These are phyloP conservation scores for Iris pallida DNA, from an alignment of 116 monocot genomes.

Conservation along the genomic window DNA sequence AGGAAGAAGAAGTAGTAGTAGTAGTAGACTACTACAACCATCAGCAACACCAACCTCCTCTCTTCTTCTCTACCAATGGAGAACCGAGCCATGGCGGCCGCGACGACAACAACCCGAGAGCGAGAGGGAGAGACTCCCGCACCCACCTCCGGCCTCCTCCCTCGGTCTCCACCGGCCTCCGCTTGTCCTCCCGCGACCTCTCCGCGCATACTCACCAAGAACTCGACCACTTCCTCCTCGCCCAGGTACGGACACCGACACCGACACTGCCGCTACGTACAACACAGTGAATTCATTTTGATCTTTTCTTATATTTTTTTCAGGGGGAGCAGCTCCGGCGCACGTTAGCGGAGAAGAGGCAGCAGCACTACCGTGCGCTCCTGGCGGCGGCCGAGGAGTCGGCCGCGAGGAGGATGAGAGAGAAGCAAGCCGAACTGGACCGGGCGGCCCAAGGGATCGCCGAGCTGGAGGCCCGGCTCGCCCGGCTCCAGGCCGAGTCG, in stretches of 20 bases:
- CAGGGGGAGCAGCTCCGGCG: slow-evolving; percentile 50
- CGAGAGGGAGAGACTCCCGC: background rate
- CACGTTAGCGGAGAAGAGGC: slow-evolving; percentile 30
- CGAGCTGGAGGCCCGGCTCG: slow-evolving; percentile 43
- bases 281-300: background rate
- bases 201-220: slow-evolving; percentile 41
- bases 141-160: background rate
- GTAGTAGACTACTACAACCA: background rate
- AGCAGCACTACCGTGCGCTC: slow-evolving; percentile 23
- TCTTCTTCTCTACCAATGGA: too few relatives aligned
- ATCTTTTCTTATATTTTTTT: background rate
- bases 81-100: too few relatives aligned
- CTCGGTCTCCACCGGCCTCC: slow-evolving; percentile 46
- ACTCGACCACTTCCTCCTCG: slow-evolving; percentile 45
- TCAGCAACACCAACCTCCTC: too few relatives aligned
- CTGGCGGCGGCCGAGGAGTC: slow-evolving; percentile 25
- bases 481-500: slow-evolving; percentile 33
- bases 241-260: slow-evolving; percentile 37
- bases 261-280: background rate
- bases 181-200: slow-evolving; percentile 31
- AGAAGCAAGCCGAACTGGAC: slow-evolving; percentile 46
- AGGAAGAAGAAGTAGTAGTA: background rate
- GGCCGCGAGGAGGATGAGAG: slow-evolving; percentile 19
- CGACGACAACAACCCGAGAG: background rate
- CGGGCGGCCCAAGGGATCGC: slow-evolving; percentile 18